phyloP scores from a whole-genome alignment of 176 grass and related monocot genomes.

The Carex parvula region DNA sequence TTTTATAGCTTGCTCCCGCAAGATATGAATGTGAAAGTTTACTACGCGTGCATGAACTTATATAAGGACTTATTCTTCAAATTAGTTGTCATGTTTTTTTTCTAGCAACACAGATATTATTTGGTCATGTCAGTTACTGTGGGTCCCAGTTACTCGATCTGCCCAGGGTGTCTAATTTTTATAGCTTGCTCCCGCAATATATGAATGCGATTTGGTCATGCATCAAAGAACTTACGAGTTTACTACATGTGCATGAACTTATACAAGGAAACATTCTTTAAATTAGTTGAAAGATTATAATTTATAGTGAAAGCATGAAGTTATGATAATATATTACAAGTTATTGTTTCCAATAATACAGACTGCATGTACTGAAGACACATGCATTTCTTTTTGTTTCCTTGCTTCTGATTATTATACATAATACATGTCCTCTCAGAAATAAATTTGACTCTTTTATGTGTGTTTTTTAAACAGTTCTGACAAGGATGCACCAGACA shows the following conservation, averaged over 20 bases:
- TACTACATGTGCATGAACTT: neutral
- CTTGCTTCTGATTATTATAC: neutral
- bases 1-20: neutral
- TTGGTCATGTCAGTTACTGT: neutral
- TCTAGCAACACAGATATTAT: neutral
- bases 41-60: no score
- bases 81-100: no score
- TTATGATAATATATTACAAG: neutral
- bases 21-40: neutral
- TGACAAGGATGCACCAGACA: conserved; percentile 72
- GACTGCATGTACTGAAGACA: neutral
- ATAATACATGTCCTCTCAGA: neutral
- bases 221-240: neutral
- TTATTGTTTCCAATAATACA: neutral
- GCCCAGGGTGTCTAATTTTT: neutral
- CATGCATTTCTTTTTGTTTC: neutral
- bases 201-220: neutral
- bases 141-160: neutral
- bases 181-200: neutral
- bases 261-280: neutral
- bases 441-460: neutral
- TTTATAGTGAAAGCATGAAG: neutral
- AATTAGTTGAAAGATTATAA: neutral
- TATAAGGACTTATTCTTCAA: no score
- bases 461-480: conserved; percentile 51